phyloP scores from a whole-genome alignment of 176 grass and related monocot genomes.

The Aechmea fasciata region DNA sequence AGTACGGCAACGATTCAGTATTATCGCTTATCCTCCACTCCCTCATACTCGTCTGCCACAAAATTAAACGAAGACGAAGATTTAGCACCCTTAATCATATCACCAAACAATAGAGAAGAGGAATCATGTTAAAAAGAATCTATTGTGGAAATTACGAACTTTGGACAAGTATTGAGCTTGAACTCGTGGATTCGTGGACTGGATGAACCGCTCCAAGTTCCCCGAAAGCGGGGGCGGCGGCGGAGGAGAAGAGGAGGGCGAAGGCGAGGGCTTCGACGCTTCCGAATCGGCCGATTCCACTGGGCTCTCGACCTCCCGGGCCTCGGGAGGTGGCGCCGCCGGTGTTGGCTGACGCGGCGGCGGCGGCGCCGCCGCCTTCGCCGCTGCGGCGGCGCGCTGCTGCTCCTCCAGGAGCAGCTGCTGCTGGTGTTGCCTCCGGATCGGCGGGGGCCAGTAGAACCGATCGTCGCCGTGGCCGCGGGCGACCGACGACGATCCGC shows the following conservation, averaged over 20 bases:
- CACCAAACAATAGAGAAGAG: slow-evolving; percentile 1
- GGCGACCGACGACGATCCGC: slow-evolving; percentile 26
- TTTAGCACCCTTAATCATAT: slow-evolving; percentile 1
- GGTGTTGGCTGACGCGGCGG: background rate
- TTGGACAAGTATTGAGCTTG: slow-evolving; percentile 30
- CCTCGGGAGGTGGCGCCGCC: slow-evolving; percentile 17
- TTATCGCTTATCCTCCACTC: slow-evolving; percentile 6
- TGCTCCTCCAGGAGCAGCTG: slow-evolving; percentile 13
- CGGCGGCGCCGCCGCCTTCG: background rate
- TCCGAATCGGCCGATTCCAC: slow-evolving; percentile 11
- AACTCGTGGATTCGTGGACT: slow-evolving; percentile 45
- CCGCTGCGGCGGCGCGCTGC: background rate
- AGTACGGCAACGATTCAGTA: slow-evolving; percentile 19
- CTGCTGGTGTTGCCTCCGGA: slow-evolving; percentile 32
- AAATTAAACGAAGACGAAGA: background rate
- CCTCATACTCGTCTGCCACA: slow-evolving; percentile 20
- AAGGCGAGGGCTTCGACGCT: slow-evolving; percentile 3
- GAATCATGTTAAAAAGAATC: background rate
- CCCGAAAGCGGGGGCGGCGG: background rate
- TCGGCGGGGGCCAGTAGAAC: slow-evolving; percentile 54
- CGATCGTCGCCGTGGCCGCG: slow-evolving; percentile 30
- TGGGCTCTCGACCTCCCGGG: background rate
- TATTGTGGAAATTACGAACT: slow-evolving; percentile 21
- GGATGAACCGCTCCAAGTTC: slow-evolving; percentile 60
- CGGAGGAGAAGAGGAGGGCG: slow-evolving; percentile 1